phyloP scores from a whole-genome alignment of 2,329 filamentous ascomycete genomes.

The Pestalotiopsis sp. region DNA sequence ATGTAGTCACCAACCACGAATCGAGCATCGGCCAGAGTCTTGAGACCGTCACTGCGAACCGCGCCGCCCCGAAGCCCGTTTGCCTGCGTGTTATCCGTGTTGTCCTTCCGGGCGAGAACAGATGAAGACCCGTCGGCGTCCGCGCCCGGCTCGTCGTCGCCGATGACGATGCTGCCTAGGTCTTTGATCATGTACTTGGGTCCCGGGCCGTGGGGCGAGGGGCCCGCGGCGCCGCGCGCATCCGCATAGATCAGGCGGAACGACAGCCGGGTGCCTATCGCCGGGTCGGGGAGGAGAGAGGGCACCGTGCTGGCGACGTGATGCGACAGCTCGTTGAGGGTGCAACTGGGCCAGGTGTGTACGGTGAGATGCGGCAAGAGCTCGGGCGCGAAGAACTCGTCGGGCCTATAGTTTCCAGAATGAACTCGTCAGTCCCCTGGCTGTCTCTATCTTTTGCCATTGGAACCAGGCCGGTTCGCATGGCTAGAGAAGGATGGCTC shows the following conservation, averaged over 20 bases:
- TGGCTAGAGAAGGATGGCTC: not conserved
- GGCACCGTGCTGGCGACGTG: slow-evolving; percentile 70
- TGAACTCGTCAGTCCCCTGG: not conserved
- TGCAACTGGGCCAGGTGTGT: slow-evolving; percentile 85
- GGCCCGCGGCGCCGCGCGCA: slow-evolving; percentile 26
- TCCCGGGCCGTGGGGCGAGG: slow-evolving; percentile 33
- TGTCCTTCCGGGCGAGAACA: not conserved
- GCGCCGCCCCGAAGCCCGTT: not conserved
- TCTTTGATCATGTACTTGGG: slow-evolving; percentile 76
- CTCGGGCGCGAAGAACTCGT: slow-evolving; percentile 65
- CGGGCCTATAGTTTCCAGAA: slow-evolving; percentile 49
- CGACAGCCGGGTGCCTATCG: slow-evolving; percentile 80
- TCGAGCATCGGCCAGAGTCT: slow-evolving; percentile 73
- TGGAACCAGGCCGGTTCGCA: not conserved
- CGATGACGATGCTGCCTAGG: slow-evolving; percentile 79
- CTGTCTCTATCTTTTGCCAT: not conserved
- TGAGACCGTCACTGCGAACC: slow-evolving; percentile 47
- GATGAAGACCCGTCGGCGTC: slow-evolving; percentile 36
- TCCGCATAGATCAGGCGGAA: slow-evolving; percentile 82
- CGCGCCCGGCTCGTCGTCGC: slow-evolving; percentile 52
- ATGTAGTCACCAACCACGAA: slow-evolving; percentile 92
- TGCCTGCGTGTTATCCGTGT: not conserved
- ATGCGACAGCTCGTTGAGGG: slow-evolving; percentile 77
- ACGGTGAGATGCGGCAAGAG: slow-evolving; percentile 73
- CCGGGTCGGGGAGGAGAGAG: slow-evolving; percentile 69